phyloP scores from a whole-genome alignment of 2,329 filamentous ascomycete species.

The Onygenales sp. region DNA sequence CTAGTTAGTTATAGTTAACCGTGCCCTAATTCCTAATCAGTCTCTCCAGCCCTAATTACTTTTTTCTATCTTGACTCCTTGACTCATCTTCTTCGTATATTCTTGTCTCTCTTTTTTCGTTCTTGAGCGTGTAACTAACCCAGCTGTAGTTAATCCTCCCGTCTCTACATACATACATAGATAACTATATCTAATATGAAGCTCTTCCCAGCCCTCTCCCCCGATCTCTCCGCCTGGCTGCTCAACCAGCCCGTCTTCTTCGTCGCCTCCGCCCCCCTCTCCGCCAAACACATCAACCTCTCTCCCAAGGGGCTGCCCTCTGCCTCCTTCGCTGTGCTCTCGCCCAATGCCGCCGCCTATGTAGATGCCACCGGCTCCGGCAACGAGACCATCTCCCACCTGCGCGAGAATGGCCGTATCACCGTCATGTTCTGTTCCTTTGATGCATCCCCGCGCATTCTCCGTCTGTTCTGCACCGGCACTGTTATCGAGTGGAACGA shows the following conservation, averaged over 20 bases:
- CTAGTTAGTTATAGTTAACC: no score
- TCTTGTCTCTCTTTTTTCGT: no score
- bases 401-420: conserved; percentile 67
- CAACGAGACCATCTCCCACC: conserved; percentile 64
- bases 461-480: conserved; percentile 54
- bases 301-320: conserved; percentile 63
- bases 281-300: conserved; percentile 62
- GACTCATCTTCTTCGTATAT: no score
- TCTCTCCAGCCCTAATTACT: no score
- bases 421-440: conserved; percentile 68
- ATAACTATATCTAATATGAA: no score
- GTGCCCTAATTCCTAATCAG: no score
- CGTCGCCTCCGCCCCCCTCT: conserved; percentile 60
- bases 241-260: conserved; percentile 64
- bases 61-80: no score
- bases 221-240: conserved; percentile 54
- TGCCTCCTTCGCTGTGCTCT: conserved; percentile 53
- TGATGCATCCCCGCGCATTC: conserved; percentile 48
- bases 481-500: conserved; percentile 52
- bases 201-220: conserved; percentile 44
- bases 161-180: no score
- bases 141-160: no score
- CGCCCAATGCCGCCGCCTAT: conserved; percentile 54
- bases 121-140: no score
- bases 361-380: conserved; percentile 67